phyloP scores from a whole-genome alignment of 352 stramenopile genomes.

The Phytophthora ramorum region DNA sequence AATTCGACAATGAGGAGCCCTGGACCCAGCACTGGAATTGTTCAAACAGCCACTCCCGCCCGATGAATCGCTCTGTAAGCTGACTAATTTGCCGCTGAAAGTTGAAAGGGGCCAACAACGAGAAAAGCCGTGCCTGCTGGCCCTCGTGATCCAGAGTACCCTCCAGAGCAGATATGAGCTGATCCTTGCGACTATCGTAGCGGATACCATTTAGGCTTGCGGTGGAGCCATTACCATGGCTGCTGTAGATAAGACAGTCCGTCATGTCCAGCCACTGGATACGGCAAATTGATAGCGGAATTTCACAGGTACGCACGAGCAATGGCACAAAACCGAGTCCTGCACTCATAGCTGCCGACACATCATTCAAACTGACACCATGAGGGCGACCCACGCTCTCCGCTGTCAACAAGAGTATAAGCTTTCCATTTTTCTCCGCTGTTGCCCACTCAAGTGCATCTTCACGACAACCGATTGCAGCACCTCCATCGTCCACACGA shows the following conservation, averaged over 20 bases:
- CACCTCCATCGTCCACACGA: neutral
- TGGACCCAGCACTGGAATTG: conserved; percentile 60
- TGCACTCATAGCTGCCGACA: conserved; percentile 72
- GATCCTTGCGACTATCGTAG: conserved; percentile 56
- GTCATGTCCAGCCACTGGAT: conserved; percentile 86
- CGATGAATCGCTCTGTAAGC: conserved; percentile 64
- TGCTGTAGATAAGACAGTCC: conserved; percentile 65
- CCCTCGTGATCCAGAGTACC: conserved; percentile 79
- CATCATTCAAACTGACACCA: conserved; percentile 77
- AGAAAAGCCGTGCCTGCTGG: conserved; percentile 72
- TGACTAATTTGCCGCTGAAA: conserved; percentile 84
- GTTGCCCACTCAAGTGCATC: conserved; percentile 70
- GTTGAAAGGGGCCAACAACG: conserved; percentile 67
- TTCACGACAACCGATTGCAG: conserved; percentile 34
- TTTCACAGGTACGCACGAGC: conserved; percentile 77
- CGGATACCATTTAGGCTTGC: conserved; percentile 55
- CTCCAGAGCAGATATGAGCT: conserved; percentile 61
- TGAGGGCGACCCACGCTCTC: conserved; percentile 72
- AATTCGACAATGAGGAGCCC: conserved; percentile 3
- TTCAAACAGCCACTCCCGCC: conserved; percentile 70
- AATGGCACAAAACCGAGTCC: conserved; percentile 76
- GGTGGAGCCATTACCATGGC: neutral
- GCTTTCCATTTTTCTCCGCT: conserved; percentile 64
- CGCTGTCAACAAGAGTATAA: conserved; percentile 73
- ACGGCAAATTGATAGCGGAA: conserved; percentile 80